Evolutionary conservation across 495 filamentous ascomycete species (phyloP).

Genomic region (Penicillium atrosanguineum): DNA sequence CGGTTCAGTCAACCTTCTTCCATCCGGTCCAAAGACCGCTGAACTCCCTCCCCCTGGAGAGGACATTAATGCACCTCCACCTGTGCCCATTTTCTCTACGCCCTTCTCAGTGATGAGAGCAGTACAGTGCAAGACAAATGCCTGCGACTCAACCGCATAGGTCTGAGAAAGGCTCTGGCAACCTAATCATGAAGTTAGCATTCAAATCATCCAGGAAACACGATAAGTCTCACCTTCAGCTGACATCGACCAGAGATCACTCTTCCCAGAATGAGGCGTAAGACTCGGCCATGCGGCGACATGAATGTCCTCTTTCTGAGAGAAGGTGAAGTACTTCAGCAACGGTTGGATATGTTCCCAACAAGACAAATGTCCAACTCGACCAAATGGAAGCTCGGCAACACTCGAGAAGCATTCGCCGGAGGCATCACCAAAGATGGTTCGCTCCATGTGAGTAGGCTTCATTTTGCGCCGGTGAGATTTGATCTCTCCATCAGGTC

Average conservation of each 20-base stretch:
- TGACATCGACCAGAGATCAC: conserved; percentile 33
- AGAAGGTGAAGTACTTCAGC: conserved; percentile 55
- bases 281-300: conserved; percentile 57
- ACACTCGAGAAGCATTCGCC: conserved; percentile 44
- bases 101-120: conserved; percentile 13
- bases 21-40: conserved; percentile 33
- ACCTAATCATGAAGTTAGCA: conserved; percentile 4
- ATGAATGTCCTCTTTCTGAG: conserved; percentile 53
- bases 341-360: conserved; percentile 62
- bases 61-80: conserved; percentile 18
- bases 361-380: conserved; percentile 50
- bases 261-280: conserved; percentile 20
- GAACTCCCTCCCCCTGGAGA: conserved; percentile 30
- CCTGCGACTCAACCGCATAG: conserved; percentile 25
- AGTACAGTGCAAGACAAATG: conserved; percentile 20
- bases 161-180: conserved; percentile 10
- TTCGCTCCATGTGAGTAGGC: conserved; percentile 61
- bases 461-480: conserved; percentile 56
- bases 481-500: conserved; percentile 40
- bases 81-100: conserved; percentile 26
- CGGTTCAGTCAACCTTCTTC: conserved; percentile 18
- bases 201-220: not conserved
- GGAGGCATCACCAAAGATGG: conserved; percentile 55
- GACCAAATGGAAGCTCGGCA: conserved; percentile 37
- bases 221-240: conserved; percentile 28